phyloP scores from a whole-genome alignment of 805 yeast genomes.

The Dipodascopsis uninucleata region DNA sequence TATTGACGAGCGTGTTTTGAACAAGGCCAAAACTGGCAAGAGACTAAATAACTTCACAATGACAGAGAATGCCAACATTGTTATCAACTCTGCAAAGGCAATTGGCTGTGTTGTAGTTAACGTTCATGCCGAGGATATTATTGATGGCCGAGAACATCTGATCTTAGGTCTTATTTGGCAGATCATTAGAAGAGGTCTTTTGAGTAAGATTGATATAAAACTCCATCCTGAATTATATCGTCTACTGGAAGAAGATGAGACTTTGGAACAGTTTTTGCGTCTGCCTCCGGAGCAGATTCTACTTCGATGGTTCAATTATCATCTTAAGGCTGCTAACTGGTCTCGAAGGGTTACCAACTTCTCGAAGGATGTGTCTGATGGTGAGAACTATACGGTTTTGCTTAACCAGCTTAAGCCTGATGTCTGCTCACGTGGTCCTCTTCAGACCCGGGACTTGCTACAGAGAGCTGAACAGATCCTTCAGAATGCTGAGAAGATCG shows the following conservation, averaged over 20 bases:
- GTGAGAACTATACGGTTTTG: slow-evolving; percentile 89
- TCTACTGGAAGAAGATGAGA: slow-evolving; percentile 91
- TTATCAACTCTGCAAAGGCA: slow-evolving; percentile 97
- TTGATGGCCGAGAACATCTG: slow-evolving; percentile 94
- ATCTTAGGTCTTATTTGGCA: slow-evolving; percentile 97
- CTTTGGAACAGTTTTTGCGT: slow-evolving; percentile 92
- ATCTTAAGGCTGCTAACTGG: slow-evolving; percentile 89
- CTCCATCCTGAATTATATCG: slow-evolving; percentile 95
- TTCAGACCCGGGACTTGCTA: slow-evolving; percentile 69
- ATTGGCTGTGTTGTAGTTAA: slow-evolving; percentile 98
- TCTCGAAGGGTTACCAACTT: slow-evolving; percentile 81
- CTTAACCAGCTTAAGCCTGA: slow-evolving; percentile 85
- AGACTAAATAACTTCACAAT: slow-evolving; percentile 88
- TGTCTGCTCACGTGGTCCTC: slow-evolving; percentile 74
- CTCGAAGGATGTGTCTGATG: slow-evolving; percentile 83
- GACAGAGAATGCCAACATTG: slow-evolving; percentile 95
- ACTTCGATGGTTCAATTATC: slow-evolving; percentile 96
- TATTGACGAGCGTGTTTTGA: slow-evolving; percentile 94
- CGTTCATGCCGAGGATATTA: slow-evolving; percentile 94
- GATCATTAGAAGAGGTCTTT: slow-evolving; percentile 91
- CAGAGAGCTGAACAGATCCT: slow-evolving; percentile 85
- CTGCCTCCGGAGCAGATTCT: slow-evolving; percentile 96
- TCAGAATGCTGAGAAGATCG: slow-evolving; percentile 82
- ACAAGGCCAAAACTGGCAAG: slow-evolving; percentile 78
- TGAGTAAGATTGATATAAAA: slow-evolving; percentile 92